Evolutionary conservation across 352 stramenopile species (phyloP), one percentile per base, ranked within the genome.

Genomic region (Phytopythium boreale): DNA sequence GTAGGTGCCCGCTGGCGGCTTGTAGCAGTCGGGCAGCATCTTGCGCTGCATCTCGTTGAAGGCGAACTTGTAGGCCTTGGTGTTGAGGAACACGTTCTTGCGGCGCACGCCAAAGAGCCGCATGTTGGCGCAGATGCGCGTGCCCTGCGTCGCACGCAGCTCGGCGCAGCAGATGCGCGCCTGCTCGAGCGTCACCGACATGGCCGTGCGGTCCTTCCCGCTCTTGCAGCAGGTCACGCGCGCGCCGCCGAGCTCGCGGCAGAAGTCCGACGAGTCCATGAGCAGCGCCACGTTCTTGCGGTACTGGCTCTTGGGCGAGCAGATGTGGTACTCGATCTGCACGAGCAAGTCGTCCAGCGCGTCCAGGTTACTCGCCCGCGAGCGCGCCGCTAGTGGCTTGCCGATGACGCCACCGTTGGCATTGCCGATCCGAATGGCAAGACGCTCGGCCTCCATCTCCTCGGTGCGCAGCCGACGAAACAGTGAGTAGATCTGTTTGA

Each of bases 211-310:
- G 75, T 99, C 96, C 71, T 99, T 99, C 19, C 96, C 96, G 66
- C 83, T 97, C 74, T 99, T 99, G 75, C 97, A 99, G 79, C 97
- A 99, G 19, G 97, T 97, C n/a, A 97, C 80, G 39, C 91, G 90
- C 0, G 92, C 93, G 36, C 89, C 95, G n/a, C 93, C 91, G 9
- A 99, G 71, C 51, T 80, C 75, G 53, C 87, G 73, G 52, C 87
- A 95, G 63, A 95, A 91, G 56, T 95, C 87, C 9, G 87, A 92
- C 29, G 87, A 86, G 63, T 91, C 80, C 72, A 89, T 92, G 24
- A 95, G 64, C 34, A 95, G 61, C 43, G 71, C 81, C 39, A 92
- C 83, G 56, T 92, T 93, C 62, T 95, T 95, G 73, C 91, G 90
- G 71, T 85, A 90, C 64, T 88, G 77, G 41, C 81, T 87, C 37